Evolutionary conservation across 2,329 filamentous ascomycete genomes (phyloP), one percentile per base, ranked within the genome.

Genomic region (Pochonia chlamydosporia): DNA sequence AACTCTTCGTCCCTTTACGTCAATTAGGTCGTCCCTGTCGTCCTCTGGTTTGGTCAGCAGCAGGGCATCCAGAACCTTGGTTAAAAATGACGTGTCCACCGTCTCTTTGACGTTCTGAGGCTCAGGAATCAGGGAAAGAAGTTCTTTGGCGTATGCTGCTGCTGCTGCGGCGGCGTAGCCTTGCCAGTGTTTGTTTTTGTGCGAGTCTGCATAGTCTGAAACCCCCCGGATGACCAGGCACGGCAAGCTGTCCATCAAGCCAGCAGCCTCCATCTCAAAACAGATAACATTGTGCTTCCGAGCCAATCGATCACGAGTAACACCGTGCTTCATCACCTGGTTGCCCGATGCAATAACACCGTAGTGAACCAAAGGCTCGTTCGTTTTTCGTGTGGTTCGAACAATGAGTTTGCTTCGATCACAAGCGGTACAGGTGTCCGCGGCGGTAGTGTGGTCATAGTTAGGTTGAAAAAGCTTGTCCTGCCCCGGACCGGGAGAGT

Each of bases 201-300:
- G 59, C 1, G 59, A 56, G 41, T 67, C 64, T 0, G 63, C 54
- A 30, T 67, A 68, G 49, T 68, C 63, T 45, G 59, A 66, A 40
- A 68, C 63, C 1, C 64, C 64, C 3, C 61, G 55, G 36, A 67
- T 58, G 5, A 64, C 59, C 2, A 66, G 47, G 23, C 63, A 65
- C 1, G 57, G 59, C 26, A 60, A 57, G 26, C 56, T 40, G 11
- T 60, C 55, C 54, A 60, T 59, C 31, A 64, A 24, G 1, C 61
- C 59, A 2, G 59, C 60, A 14, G 60, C 60, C 20, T 63, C 61
- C 57, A 63, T 63, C 48, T 62, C 58, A 36, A 60, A 52, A 51
- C 40, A 42, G 4, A 42, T 8, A 7, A 42, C 40, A 18, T 30
- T 24, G 8, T 7, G n/a, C 24, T 30, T 24, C 6, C 14, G 23